phyloP scores from a whole-genome alignment of 2,329 filamentous ascomycete species.

The Fusarium sp. region DNA sequence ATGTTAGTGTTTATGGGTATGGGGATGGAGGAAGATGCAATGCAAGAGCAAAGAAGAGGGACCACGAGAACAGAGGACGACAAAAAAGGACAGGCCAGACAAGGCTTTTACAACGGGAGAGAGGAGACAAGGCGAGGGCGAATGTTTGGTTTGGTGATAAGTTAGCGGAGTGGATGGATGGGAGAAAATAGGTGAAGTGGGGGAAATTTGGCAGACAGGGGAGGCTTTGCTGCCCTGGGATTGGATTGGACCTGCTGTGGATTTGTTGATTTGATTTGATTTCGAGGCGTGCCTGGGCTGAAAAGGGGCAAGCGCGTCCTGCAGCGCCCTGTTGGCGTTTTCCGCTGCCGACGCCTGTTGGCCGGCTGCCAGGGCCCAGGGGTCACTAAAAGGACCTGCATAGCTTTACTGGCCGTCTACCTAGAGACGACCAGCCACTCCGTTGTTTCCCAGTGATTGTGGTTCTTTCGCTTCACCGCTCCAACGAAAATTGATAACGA shows the following conservation, averaged over 20 bases:
- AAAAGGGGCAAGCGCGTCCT: conserved; percentile 55
- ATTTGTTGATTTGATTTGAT: conserved; percentile 55
- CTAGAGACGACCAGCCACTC: conserved; percentile 27
- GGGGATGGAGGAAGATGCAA: conserved; percentile 51
- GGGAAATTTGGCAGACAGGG: conserved; percentile 61
- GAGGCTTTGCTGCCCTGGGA: conserved; percentile 50
- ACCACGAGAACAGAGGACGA: conserved; percentile 44
- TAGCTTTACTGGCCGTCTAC: conserved; percentile 14
- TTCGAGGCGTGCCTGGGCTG: conserved; percentile 51
- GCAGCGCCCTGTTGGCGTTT: conserved; percentile 42
- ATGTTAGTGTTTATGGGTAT: conserved; percentile 44
- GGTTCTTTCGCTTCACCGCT: conserved; percentile 43
- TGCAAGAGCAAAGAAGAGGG: conserved; percentile 52
- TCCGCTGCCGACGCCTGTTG: conserved; percentile 40
- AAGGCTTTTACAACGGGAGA: conserved; percentile 49
- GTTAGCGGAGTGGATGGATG: conserved; percentile 45
- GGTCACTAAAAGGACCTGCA: conserved; percentile 22
- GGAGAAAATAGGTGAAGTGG: conserved; percentile 59
- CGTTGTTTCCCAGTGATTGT: conserved; percentile 15
- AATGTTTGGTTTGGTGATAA: conserved; percentile 48
- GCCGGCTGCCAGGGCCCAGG: conserved; percentile 38
- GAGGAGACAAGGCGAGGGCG: conserved; percentile 47
- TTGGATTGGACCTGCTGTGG: conserved; percentile 36
- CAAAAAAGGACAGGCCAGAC: conserved; percentile 47
- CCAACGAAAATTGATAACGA: conserved; percentile 21